These are phyloP conservation scores for Limnanthes douglasii DNA, from an alignment of 345 rosid genomes.

Conservation along the genomic window DNA sequence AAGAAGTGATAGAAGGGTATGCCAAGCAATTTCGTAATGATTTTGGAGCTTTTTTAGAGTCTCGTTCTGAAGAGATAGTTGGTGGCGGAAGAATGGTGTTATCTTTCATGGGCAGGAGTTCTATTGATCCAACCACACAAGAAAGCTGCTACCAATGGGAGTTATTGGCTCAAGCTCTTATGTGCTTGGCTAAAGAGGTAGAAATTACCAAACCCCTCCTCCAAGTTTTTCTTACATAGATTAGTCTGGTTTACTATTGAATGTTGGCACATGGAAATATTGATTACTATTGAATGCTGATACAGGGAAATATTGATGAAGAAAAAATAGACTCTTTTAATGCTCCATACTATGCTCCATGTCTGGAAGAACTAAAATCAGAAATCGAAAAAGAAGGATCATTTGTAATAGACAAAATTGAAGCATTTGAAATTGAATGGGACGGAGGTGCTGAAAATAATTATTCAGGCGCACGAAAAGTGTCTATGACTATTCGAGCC, in stretches of 20 bases:
- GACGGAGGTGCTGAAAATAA: slow-evolving; percentile 21
- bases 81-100: slow-evolving; percentile 63
- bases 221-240: too few species aligned
- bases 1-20: slow-evolving; percentile 34
- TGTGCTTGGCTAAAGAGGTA: slow-evolving; percentile 52
- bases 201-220: too few species aligned
- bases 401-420: slow-evolving; percentile 30
- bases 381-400: slow-evolving; percentile 47
- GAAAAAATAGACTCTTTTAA: slow-evolving; percentile 57
- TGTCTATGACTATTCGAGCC: too few species aligned
- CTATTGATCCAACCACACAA: slow-evolving; percentile 36
- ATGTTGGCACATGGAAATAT: too few species aligned
- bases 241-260: too few species aligned
- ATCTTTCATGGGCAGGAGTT: slow-evolving; percentile 41
- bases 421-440: slow-evolving; percentile 36
- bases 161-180: slow-evolving; percentile 49
- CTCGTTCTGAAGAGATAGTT: slow-evolving; percentile 45
- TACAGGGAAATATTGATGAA: slow-evolving; percentile 42
- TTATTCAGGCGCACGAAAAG: too few species aligned
- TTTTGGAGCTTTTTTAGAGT: slow-evolving; percentile 32
- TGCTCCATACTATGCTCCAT: slow-evolving; percentile 65
- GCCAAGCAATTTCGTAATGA: slow-evolving; percentile 41
- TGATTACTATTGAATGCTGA: not conserved
- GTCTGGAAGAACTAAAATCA: slow-evolving; percentile 29
- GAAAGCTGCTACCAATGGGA: slow-evolving; percentile 52